Evolutionary conservation across 148 eudicot species (phyloP).

Genomic region (Rhododendron vialii): DNA sequence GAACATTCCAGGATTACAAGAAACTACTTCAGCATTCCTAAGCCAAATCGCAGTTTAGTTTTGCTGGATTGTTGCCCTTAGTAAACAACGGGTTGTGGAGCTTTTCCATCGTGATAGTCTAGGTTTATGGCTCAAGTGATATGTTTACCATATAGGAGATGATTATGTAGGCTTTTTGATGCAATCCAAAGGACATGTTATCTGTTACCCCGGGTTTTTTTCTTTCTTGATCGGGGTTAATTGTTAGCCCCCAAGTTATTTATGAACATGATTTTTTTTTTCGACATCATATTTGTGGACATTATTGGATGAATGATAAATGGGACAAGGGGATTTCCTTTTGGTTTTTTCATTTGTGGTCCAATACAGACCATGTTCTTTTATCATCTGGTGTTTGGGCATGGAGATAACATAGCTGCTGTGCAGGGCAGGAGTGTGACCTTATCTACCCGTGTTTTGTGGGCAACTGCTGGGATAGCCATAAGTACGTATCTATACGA

Average conservation of each 20-base stretch:
- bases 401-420: neutral
- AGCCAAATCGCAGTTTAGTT: neutral
- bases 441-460: neutral
- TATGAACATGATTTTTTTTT: no score
- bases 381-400: neutral
- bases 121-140: neutral
- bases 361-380: neutral
- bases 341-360: neutral
- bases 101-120: neutral
- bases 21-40: slow-evolving; percentile 63
- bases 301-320: neutral
- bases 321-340: neutral
- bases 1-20: slow-evolving; percentile 95
- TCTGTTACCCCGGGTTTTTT: neutral
- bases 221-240: neutral
- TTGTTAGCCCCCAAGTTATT: neutral
- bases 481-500: neutral
- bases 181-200: neutral
- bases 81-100: neutral
- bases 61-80: neutral
- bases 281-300: neutral
- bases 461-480: neutral
- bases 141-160: neutral
- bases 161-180: neutral
- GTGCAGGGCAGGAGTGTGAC: neutral